Evolutionary conservation across 192 early-diverging fungal species (phyloP).

Genomic region (Backusella morwellensis): DNA sequence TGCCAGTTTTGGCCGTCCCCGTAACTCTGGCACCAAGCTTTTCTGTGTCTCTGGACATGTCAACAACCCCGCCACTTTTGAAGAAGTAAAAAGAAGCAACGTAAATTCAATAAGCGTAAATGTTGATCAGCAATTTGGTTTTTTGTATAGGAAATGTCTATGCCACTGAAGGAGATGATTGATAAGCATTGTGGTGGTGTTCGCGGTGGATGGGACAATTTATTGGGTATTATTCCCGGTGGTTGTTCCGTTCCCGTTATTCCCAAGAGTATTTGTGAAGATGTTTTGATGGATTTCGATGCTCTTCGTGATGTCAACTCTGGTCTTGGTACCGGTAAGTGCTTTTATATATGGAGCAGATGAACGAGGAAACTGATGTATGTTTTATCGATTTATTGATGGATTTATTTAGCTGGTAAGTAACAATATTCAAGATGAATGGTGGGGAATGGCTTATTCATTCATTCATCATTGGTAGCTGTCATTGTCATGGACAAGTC

Average conservation of each 20-base stretch:
- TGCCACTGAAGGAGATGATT: constrained; percentile 90
- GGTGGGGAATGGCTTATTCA: background rate
- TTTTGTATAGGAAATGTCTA: constrained; percentile 77
- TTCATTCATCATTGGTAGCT: constrained; percentile 38
- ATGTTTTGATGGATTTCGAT: constrained; percentile 99
- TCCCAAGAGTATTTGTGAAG: constrained; percentile 82
- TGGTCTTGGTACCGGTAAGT: constrained; percentile 82
- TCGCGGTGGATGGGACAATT: constrained; percentile 97
- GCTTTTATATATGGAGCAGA: no score
- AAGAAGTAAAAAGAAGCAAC: constrained; percentile 55
- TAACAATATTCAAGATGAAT: background rate
- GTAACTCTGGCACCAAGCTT: constrained; percentile 94
- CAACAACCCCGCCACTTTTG: constrained; percentile 96
- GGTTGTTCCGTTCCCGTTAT: constrained; percentile 92
- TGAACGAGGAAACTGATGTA: constrained; percentile 11
- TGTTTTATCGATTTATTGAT: background rate
- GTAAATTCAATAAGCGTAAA: background rate
- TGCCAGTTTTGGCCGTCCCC: constrained; percentile 87
- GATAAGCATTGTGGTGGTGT: constrained; percentile 97
- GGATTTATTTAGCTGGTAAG: background rate
- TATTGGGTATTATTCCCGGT: constrained; percentile 95
- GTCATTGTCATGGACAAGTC: constrained; percentile 99
- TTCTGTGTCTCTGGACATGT: constrained; percentile 98
- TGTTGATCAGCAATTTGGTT: background rate
- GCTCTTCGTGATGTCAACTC: constrained; percentile 90